A percentile compares a stretch with the other conserved stretches of the same genome.
Conservation (phyloP, 805 yeast species). For the Candida xiaguanensis region DNA sequence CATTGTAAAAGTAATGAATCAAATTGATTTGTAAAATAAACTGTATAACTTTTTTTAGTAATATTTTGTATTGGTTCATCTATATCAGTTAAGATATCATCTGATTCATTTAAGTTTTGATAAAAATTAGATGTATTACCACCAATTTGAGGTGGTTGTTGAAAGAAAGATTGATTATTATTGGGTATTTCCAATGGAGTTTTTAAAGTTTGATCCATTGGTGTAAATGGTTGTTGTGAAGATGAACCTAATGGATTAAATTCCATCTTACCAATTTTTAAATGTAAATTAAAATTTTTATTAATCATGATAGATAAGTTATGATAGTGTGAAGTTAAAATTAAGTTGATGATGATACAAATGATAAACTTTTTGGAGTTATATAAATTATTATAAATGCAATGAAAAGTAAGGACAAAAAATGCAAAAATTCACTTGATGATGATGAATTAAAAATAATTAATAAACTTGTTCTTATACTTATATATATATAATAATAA, state of each 20-base stretch:
- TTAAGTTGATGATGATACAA: background rate
- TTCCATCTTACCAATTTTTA: constrained; percentile 22
- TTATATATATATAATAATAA: no score
- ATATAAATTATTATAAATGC: background rate
- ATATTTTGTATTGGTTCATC: constrained; percentile 23
- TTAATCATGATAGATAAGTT: constrained; percentile 19
- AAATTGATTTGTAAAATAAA: constrained; percentile 32
- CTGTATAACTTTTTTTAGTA: constrained; percentile 26
- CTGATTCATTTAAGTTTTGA: constrained; percentile 33
- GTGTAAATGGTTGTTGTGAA: constrained; percentile 36
- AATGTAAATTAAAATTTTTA: constrained; percentile 13
- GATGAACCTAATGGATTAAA: constrained; percentile 13
- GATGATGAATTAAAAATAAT: background rate
- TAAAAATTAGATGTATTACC: constrained; percentile 1
- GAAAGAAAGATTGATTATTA: constrained; percentile 9
- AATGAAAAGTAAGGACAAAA: background rate
- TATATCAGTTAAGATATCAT: constrained; percentile 39
- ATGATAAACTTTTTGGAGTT: background rate
- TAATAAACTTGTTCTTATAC: no score
- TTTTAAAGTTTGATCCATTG: constrained; percentile 40
- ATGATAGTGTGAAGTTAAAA: constrained; percentile 1
- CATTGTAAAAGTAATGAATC: constrained; percentile 34
- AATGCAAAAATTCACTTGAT: no score
- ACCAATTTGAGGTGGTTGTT: constrained; percentile 6
- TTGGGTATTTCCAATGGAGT: constrained; percentile 36